Base-by-base conservation (phyloP, 805 yeast genomes). In the Candida caryicola region DNA sequence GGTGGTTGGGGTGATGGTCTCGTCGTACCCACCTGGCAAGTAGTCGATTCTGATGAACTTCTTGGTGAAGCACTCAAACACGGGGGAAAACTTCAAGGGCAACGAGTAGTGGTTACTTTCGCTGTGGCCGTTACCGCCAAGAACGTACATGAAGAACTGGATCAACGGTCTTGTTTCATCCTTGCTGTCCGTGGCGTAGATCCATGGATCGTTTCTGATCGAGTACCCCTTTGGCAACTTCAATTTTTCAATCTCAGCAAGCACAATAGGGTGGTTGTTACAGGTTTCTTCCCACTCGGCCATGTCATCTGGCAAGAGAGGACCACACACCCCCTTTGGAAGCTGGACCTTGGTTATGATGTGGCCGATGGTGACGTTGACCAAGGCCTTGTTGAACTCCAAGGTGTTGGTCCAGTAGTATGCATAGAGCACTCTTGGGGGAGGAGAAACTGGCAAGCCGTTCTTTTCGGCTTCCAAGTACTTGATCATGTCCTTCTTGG, bases 161-260 rank as follows among this genome's bases (percentile, higher is more conserved):
- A 80, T 68, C 67, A 80, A 66, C n/a, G 79, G 75, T 60, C 81
- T 74, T 31, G 59, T 67, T 54, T 81, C 85, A 43, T 72, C 63
- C 33, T 76, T 64, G 50, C 79, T 81, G 55, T 82, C 88, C 23
- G 88, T 81, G 53, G 91, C 95, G 58, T 85, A 84, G 74, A 84
- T 85, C 95, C 95, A 85, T 37, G 90, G 87, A 57, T 84, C 91
- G 55, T 74, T 74, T 49, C 79, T 73, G 34, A 82, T 81, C 25
- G 58, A 56, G 64, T 58, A 74, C 57, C 55, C 74, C 47, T 65
- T 54, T 44, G 89, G 90, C 41, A 84, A 67, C 47, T 78, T 71
- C 61, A 83, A 69, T 58, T 82, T 82, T 41, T 70, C 84, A 49
- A 82, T 69, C 59, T 84, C 89, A 17, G 81, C 85, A 44, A 58